Evolutionary conservation across 306 rosid genomes (phyloP), one percentile per base, ranked within the genome.

Genomic region (Cucurbita moschata): DNA sequence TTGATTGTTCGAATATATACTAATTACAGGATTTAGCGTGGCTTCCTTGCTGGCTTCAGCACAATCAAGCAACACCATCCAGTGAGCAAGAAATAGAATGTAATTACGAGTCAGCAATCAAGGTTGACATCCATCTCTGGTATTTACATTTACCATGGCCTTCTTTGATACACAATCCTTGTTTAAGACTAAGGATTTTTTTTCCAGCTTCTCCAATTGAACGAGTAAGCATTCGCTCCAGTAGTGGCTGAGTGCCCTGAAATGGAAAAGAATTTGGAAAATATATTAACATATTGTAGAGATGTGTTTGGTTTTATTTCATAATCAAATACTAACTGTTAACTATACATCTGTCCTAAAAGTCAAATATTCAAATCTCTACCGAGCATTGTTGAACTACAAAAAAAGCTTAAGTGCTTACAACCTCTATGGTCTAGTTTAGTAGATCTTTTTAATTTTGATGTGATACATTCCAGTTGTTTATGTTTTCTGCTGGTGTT

Each of bases 1-100:
- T 67, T 67, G 43, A 54, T 4, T n/a, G 59, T 16, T 78, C 26
- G 23, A 73, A 40, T 13, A 49, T 77, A 63, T 66, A 38, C 44
- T 52, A 59, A 72, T 74, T 61, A 44, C 81, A 90, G 98, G 96
- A 90, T 78, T 79, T 77, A 64, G 96, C 88, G 75, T 92, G 96
- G 98, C 81, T 87, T 77, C 96, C 98, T 46, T 73, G 78, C 77
- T 92, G 98, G 96, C 85, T 88, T 86, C 98, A 92, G 86, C 85
- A 84, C 73, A 77, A 81, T 79, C 84, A 82, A 79, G 63, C 81
- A 38, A 81, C 81, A 51, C 84, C 78, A 64, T 83, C 80, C 47
- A 66, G 58, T 83, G 89, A 79, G 49, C 58, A 67, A 60, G 57
- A 30, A 26, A 78, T 79, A 58, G 82, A 81, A 40, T 76, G 87